These are phyloP conservation scores for Aspergillus ruber DNA, from an alignment of 2,329 filamentous ascomycete genomes.

Conservation along the genomic window DNA sequence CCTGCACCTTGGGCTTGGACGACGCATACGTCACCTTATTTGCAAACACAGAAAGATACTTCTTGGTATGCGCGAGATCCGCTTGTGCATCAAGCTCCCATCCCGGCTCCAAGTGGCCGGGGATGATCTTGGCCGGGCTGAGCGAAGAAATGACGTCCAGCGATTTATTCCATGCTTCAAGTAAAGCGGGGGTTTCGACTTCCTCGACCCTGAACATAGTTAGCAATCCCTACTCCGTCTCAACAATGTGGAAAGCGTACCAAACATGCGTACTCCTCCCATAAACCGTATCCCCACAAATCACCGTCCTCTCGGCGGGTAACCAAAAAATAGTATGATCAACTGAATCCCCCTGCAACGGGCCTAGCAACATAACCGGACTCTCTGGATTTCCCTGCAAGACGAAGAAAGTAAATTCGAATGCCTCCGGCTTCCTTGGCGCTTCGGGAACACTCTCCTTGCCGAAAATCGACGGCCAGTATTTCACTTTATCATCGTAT, in stretches of 20 bases:
- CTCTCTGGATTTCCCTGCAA: conserved; percentile 18
- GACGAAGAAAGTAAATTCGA: conserved; percentile 22
- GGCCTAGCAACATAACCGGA: conserved; percentile 23
- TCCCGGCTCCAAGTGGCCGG: conserved; percentile 21
- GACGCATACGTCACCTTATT: conserved; percentile 22
- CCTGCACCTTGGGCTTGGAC: conserved; percentile 19
- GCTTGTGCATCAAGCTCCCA: conserved; percentile 21
- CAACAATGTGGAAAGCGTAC: conserved; percentile 5
- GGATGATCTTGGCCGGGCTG: conserved; percentile 21
- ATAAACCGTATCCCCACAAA: conserved; percentile 25
- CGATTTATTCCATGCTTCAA: conserved; percentile 20
- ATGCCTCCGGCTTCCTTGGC: conserved; percentile 21
- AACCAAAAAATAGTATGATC: conserved; percentile 28
- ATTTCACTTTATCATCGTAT: conserved; percentile 28
- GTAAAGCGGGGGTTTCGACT: conserved; percentile 20
- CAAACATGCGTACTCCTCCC: conserved; percentile 27
- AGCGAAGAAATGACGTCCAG: conserved; percentile 22
- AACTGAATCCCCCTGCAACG: conserved; percentile 26
- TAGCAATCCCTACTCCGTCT: background rate
- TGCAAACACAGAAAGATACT: conserved; percentile 23
- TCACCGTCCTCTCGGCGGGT: conserved; percentile 17
- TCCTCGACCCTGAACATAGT: conserved; percentile 21
- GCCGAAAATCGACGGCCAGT: conserved; percentile 23
- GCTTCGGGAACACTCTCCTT: conserved; percentile 20
- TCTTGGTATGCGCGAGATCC: conserved; percentile 23